Evolutionary conservation across 306 rosid species (phyloP).

Genomic region (Pterocarpus santalinus): DNA sequence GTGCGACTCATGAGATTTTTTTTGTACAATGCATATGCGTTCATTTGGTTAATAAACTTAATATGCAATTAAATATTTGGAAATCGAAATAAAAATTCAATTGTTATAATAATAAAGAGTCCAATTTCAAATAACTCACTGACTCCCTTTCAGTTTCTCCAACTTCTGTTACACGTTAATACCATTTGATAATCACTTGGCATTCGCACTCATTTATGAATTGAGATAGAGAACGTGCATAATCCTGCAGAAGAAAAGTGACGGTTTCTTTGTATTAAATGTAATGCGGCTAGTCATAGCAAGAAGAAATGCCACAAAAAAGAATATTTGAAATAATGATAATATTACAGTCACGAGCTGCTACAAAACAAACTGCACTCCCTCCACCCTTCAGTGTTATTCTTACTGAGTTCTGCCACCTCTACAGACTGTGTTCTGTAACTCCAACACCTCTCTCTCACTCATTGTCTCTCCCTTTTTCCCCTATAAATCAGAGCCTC

Average conservation of each 20-base stretch:
- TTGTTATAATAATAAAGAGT: background rate
- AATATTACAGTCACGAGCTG: conserved; percentile 42
- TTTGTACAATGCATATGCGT: background rate
- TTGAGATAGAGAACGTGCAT: background rate
- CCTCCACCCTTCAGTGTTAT: background rate
- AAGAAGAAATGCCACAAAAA: background rate
- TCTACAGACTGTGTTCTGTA: background rate
- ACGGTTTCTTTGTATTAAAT: background rate
- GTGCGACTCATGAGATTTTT: background rate
- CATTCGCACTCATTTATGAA: background rate
- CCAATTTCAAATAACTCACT: background rate
- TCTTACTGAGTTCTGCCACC: conserved; percentile 22
- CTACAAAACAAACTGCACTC: conserved; percentile 38
- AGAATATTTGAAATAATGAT: background rate
- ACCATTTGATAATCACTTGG: background rate
- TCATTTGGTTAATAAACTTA: background rate
- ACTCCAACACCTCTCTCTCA: background rate
- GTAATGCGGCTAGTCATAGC: background rate
- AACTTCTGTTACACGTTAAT: background rate
- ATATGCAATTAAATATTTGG: background rate
- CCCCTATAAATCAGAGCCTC: conserved; percentile 39
- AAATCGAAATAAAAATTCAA: background rate
- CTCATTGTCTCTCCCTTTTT: background rate
- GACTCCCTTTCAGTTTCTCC: background rate
- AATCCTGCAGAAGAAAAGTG: background rate